phyloP scores from a whole-genome alignment of 352 stramenopile genomes.

The Globisporangium irregulare region DNA sequence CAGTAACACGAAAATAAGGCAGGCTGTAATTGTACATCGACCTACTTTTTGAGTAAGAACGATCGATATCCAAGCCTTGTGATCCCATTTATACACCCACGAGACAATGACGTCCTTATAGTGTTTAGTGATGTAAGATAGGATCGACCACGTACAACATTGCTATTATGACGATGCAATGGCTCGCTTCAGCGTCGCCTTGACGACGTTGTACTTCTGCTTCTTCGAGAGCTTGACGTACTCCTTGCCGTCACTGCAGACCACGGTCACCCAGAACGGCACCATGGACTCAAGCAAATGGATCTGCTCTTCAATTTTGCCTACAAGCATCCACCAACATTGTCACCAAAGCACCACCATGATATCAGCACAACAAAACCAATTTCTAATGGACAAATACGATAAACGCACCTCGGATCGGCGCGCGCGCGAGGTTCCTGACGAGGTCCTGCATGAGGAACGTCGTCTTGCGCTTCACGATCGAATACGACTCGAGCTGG shows the following conservation, averaged over 20 bases:
- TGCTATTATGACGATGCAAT: conserved; percentile 23
- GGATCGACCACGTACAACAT: neutral
- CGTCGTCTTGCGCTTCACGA: conserved; percentile 60
- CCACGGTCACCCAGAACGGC: conserved; percentile 73
- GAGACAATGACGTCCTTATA: neutral
- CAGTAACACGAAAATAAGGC: neutral
- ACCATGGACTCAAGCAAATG: conserved; percentile 64
- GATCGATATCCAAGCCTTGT: neutral
- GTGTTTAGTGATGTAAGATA: neutral
- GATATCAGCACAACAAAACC: neutral
- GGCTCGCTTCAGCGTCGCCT: conserved; percentile 47
- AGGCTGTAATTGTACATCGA: neutral
- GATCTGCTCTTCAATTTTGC: conserved; percentile 66
- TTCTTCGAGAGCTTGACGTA: conserved; percentile 55
- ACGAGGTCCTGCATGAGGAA: conserved; percentile 53
- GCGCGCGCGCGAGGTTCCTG: conserved; percentile 38
- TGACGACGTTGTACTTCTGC: conserved; percentile 74
- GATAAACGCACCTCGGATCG: conserved; percentile 26
- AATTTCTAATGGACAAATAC: neutral
- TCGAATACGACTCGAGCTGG: conserved; percentile 68
- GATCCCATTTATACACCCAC: neutral
- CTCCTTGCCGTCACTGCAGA: conserved; percentile 58
- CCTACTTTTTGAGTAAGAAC: neutral
- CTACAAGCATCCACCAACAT: neutral
- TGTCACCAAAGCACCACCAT: neutral